phyloP scores from a whole-genome alignment of 805 yeast genomes.

The Candida succiphila region DNA sequence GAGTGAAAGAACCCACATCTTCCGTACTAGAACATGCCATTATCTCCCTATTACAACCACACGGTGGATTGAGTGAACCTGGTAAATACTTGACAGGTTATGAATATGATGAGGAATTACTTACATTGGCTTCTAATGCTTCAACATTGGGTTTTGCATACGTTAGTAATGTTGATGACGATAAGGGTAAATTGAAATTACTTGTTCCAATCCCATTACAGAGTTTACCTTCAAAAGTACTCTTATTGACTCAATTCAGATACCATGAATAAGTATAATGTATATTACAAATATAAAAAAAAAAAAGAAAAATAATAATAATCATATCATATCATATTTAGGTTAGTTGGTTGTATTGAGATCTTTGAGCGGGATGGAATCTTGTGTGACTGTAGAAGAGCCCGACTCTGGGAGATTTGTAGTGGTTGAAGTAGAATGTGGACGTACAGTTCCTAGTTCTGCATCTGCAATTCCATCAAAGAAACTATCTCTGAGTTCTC shows the following conservation, averaged over 20 bases:
- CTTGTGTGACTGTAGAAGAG: constrained; percentile 1
- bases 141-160: constrained; percentile 75
- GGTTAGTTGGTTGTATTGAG: neutral
- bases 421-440: neutral
- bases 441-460: constrained; percentile 24
- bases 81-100: constrained; percentile 18
- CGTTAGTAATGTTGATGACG: constrained; percentile 51
- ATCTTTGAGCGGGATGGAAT: neutral
- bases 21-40: constrained; percentile 65
- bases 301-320: neutral
- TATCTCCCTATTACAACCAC: constrained; percentile 44
- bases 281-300: neutral
- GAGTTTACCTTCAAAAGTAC: constrained; percentile 62
- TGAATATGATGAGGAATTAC: constrained; percentile 31
- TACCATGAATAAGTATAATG: constrained; percentile 56
- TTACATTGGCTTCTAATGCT: constrained; percentile 33
- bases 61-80: constrained; percentile 17
- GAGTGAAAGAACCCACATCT: constrained; percentile 31
- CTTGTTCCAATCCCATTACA: constrained; percentile 81
- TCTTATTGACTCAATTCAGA: constrained; percentile 68
- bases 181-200: constrained; percentile 55
- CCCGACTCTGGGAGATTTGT: neutral
- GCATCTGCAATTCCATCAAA: constrained; percentile 74
- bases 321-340: neutral
- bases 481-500: constrained; percentile 80